Percentiles rank a stretch among this genome's conserved stretches.
phyloP scores from a whole-genome alignment of 257 asterid species.

The Solanum pinnatisectum region DNA sequence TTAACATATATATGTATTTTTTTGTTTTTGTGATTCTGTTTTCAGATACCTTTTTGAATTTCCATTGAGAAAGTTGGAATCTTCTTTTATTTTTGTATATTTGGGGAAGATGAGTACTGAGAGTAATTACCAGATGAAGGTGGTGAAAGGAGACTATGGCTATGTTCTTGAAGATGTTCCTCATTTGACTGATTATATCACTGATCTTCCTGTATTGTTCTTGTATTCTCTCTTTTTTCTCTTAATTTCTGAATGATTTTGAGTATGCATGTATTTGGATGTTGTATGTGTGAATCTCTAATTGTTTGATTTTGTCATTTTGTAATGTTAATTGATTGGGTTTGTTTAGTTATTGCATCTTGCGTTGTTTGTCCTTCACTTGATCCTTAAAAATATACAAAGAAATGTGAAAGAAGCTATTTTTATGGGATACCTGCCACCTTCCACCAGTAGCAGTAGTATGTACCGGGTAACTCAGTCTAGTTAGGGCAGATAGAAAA shows the following conservation, averaged over 20 bases:
- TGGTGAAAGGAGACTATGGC: conserved; percentile 41
- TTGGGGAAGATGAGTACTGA: conserved; percentile 19
- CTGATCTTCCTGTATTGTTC: conserved; percentile 37
- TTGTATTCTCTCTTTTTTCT: neutral
- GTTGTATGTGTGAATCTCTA: neutral
- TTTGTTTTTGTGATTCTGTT: neutral
- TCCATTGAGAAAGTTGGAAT: neutral
- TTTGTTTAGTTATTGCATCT: neutral
- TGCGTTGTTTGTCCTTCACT: neutral
- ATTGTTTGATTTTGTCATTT: neutral
- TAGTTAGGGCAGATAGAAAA: neutral
- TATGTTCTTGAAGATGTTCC: conserved; percentile 68
- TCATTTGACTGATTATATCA: conserved; percentile 55
- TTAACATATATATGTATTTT: neutral
- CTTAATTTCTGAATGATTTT: neutral
- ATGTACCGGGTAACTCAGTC: neutral
- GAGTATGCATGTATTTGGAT: neutral
- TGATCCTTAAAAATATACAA: neutral
- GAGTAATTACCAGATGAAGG: conserved; percentile 47
- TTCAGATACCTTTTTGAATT: neutral
- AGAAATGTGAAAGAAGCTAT: neutral
- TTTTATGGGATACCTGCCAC: neutral
- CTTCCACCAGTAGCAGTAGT: fast-evolving
- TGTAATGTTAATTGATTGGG: neutral
- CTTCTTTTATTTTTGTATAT: neutral